A percentile compares a stretch with the other conserved stretches of the same genome.
phyloP scores from a whole-genome alignment of 805 yeast genomes.

The Grigorovia yakushimaensis region DNA sequence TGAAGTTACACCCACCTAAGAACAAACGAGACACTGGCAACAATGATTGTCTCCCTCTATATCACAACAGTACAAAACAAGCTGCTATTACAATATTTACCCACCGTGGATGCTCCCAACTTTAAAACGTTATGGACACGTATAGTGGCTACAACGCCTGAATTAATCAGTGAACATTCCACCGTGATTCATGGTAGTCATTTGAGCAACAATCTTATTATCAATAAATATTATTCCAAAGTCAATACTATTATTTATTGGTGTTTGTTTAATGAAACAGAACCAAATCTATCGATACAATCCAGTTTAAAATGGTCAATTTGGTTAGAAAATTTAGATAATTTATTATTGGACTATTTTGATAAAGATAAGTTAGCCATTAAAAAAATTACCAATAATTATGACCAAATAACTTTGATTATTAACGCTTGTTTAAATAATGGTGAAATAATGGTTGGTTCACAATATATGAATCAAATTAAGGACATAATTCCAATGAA shows the following conservation, averaged over 20 bases:
- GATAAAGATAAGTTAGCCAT: slow-evolving; percentile 41
- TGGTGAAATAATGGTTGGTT: slow-evolving; percentile 65
- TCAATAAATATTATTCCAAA: slow-evolving; percentile 16
- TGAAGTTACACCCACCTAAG: background rate
- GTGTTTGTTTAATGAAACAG: slow-evolving; percentile 23
- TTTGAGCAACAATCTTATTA: slow-evolving; percentile 16
- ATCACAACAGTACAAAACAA: slow-evolving; percentile 20
- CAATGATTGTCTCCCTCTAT: slow-evolving; percentile 24
- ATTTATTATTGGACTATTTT: slow-evolving; percentile 49
- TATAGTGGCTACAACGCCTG: slow-evolving; percentile 17
- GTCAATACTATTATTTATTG: slow-evolving; percentile 18
- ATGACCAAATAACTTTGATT: slow-evolving; percentile 59
- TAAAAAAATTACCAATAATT: slow-evolving; percentile 54
- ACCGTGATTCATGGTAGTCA: slow-evolving; percentile 4
- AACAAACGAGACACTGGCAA: background rate
- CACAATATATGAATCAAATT: slow-evolving; percentile 46
- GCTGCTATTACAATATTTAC: slow-evolving; percentile 21
- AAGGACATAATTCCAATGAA: slow-evolving; percentile 56
- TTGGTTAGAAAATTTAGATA: slow-evolving; percentile 42
- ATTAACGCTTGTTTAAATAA: slow-evolving; percentile 72
- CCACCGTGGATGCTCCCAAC: slow-evolving; percentile 22
- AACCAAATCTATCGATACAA: background rate
- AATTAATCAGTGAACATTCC: slow-evolving; percentile 2
- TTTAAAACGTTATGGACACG: slow-evolving; percentile 18
- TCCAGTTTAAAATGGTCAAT: slow-evolving; percentile 7